These are phyloP conservation scores for Dendrocalamus sinicus DNA, from an alignment of 176 grass and related monocot genomes.

Conservation along the genomic window DNA sequence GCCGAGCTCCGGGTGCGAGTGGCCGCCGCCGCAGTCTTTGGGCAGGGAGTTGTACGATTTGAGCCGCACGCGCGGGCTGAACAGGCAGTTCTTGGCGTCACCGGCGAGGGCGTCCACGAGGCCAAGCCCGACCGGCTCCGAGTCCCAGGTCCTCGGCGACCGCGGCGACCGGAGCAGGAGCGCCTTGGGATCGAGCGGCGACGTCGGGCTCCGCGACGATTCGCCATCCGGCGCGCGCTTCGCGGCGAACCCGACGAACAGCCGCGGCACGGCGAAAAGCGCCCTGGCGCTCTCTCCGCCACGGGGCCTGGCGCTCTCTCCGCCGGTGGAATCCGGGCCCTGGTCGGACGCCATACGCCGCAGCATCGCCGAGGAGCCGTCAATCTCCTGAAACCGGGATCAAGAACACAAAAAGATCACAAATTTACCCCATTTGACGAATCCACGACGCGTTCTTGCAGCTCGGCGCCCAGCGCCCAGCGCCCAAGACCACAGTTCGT, in stretches of 20 bases:
- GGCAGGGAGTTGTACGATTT: conserved; percentile 52
- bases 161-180: conserved; percentile 56
- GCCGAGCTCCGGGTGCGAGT: conserved; percentile 63
- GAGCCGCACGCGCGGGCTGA: conserved; percentile 55
- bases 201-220: conserved; percentile 79
- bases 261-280: conserved; percentile 68
- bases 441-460: conserved; percentile 5
- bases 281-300: conserved; percentile 40
- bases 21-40: conserved; percentile 53
- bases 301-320: conserved; percentile 26
- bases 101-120: conserved; percentile 67
- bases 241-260: conserved; percentile 71
- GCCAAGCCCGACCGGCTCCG: conserved; percentile 66
- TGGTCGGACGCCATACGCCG: conserved; percentile 64
- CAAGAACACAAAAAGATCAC: conserved; percentile 28
- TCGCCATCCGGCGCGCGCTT: conserved; percentile 62
- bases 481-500: neutral
- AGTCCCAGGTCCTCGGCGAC: conserved; percentile 72
- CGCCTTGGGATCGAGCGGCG: conserved; percentile 81
- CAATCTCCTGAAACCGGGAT: conserved; percentile 35
- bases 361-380: conserved; percentile 48
- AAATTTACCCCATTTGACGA: neutral
- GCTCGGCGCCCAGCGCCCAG: neutral
- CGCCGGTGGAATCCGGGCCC: conserved; percentile 25
- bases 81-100: conserved; percentile 45